Base-by-base conservation (phyloP, 257 asterid genomes). In the Cynanchum wilfordii region DNA sequence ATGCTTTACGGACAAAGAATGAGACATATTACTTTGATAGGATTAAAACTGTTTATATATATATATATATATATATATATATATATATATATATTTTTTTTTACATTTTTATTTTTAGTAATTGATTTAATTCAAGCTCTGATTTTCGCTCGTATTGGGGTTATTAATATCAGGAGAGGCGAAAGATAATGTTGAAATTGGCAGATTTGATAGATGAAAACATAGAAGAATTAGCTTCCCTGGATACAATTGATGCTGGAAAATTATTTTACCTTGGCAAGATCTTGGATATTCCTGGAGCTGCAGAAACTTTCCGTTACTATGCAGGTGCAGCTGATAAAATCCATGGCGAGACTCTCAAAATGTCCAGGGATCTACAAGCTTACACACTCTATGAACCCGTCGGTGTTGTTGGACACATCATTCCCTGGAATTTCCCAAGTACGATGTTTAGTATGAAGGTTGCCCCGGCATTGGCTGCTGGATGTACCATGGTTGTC, bases 311-410 rank as follows among this genome's bases (percentile, higher is more conserved):
- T 16, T 3, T 79, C 71, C 84, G 86, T 7, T 82, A 82, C 57
- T 82, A 82, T 44, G 86, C 84, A 1, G 86, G 86, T 70, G 84
- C 84, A 19, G 86, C 86, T 0, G 86, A 82, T 73, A 82, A 82
- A 75, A 82, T 82, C 29, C 86, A 82, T 17, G 86, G 84, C 38
- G 74, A 79, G 52, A 82, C 86, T 10, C 77, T 82, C 7, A 79
- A 79, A 38, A 79, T 77, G 84, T 77, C 82, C 1, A 73, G 76
- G 30, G 78, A 68, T 24, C 29, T 82, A 17, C 86, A 82, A 68
- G 86, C 71, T 0, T 82, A 82, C 80, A 82, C 86, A 0, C 55
- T 82, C 72, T 78, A 67, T n/a, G 86, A 82, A 51, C 86, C 86
- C n/a, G 25, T 79, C 33, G 86, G 86, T 4, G 86, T 82, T 7